A percentile compares a stretch with the other conserved stretches of the same genome.
These are phyloP conservation scores for Aureobasidium pullulans DNA, from an alignment of 2,329 filamentous ascomycete genomes.

Conservation along the genomic window DNA sequence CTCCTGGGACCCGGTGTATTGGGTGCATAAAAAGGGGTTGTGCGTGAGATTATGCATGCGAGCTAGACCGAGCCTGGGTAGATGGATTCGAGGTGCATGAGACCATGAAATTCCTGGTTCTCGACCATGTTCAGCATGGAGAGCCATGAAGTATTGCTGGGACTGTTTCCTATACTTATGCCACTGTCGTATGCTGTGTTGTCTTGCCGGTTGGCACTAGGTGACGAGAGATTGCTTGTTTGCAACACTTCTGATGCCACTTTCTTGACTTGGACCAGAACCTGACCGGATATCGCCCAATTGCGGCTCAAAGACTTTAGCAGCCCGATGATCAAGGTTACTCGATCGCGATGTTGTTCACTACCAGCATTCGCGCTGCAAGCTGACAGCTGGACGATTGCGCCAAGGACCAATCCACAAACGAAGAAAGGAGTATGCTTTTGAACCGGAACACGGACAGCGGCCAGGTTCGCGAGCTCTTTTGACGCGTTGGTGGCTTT, in stretches of 20 bases:
- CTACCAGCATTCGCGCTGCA: slow-evolving; percentile 56
- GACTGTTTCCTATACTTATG: background rate
- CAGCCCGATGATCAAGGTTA: slow-evolving; percentile 71
- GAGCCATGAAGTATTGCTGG: background rate
- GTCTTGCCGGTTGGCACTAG: background rate
- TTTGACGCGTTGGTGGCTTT: slow-evolving; percentile 75
- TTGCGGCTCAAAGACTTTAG: slow-evolving; percentile 60
- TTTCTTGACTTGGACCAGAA: slow-evolving; percentile 64
- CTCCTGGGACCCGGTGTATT: background rate
- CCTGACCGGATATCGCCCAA: slow-evolving; percentile 65
- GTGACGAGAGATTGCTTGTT: background rate
- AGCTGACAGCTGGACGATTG: slow-evolving; percentile 73
- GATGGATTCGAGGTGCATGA: background rate
- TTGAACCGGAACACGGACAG: slow-evolving; percentile 59
- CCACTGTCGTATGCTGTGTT: background rate
- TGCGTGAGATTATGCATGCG: background rate
- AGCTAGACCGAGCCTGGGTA: background rate
- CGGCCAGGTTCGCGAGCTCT: slow-evolving; percentile 66
- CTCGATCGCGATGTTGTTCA: slow-evolving; percentile 58
- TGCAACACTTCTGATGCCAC: slow-evolving; percentile 45
- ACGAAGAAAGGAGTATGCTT: slow-evolving; percentile 79
- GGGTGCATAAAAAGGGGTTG: background rate
- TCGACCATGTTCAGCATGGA: slow-evolving; percentile 2
- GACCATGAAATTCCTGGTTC: slow-evolving; percentile 5
- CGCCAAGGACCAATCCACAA: slow-evolving; percentile 69